These are phyloP conservation scores for Venturiaceae sp. DNA, from an alignment of 2,329 filamentous ascomycete species.

Conservation along the genomic window DNA sequence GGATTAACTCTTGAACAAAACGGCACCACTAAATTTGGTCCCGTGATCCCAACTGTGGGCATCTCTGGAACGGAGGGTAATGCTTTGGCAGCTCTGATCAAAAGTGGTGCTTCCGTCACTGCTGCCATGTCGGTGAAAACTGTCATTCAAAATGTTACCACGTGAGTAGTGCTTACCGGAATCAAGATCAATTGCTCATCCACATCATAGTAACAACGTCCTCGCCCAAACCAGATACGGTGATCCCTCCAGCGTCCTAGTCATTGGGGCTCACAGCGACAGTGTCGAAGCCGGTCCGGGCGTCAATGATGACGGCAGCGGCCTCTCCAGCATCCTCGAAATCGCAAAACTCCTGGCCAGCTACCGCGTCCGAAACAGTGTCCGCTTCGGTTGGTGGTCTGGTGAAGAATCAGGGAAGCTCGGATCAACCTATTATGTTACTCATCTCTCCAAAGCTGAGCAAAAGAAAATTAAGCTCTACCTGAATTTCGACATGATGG, in stretches of 20 bases:
- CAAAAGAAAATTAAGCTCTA: constrained; percentile 24
- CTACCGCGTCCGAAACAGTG: constrained; percentile 26
- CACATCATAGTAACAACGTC: constrained; percentile 18
- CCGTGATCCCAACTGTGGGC: constrained; percentile 59
- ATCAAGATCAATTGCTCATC: background rate
- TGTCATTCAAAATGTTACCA: constrained; percentile 34
- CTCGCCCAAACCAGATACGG: constrained; percentile 25
- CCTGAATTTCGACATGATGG: constrained; percentile 33
- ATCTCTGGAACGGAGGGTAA: constrained; percentile 50
- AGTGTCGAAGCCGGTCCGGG: constrained; percentile 26
- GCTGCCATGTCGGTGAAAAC: constrained; percentile 28
- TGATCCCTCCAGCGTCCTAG: constrained; percentile 22
- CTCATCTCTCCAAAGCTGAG: constrained; percentile 18
- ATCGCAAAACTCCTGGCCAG: constrained; percentile 26
- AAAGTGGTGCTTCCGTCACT: constrained; percentile 28
- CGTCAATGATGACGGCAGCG: constrained; percentile 31
- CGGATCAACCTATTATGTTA: constrained; percentile 24
- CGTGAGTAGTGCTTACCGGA: constrained; percentile 15
- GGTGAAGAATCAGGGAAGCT: constrained; percentile 26
- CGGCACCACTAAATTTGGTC: constrained; percentile 15
- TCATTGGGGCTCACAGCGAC: constrained; percentile 27
- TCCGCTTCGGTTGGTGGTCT: constrained; percentile 28
- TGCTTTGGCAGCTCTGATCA: constrained; percentile 45
- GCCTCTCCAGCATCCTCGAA: constrained; percentile 24
- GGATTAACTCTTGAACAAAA: constrained; percentile 51